phyloP scores from a whole-genome alignment of 1,284 basidiomycete genomes.

The Trametes sp. region DNA sequence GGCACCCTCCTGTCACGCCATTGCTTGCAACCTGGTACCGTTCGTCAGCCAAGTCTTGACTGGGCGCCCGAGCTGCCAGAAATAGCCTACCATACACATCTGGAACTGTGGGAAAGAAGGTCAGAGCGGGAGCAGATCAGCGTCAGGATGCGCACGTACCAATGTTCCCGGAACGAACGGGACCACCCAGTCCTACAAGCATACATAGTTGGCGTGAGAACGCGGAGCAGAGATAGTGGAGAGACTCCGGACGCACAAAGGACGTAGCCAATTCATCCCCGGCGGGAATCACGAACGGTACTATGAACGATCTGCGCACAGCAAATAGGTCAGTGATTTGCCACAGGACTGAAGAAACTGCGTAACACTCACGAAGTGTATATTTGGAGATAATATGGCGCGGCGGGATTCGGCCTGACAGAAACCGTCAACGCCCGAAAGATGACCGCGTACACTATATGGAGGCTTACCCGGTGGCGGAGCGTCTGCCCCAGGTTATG shows the following conservation, averaged over 20 bases:
- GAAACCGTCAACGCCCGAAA: background rate
- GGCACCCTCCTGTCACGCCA: slow-evolving; percentile 67
- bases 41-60: no score
- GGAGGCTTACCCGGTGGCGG: slow-evolving; percentile 57
- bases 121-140: background rate
- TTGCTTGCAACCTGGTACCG: slow-evolving; percentile 56
- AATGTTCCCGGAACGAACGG: slow-evolving; percentile 64
- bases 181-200: slow-evolving; percentile 59
- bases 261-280: slow-evolving; percentile 48
- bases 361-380: slow-evolving; percentile 62
- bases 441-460: no score
- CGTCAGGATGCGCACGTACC: slow-evolving; percentile 39
- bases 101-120: slow-evolving; percentile 53
- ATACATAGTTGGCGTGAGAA: slow-evolving; percentile 7
- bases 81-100: slow-evolving; percentile 64
- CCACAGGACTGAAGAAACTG: background rate
- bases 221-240: background rate
- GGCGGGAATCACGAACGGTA: slow-evolving; percentile 60
- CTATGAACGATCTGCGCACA: slow-evolving; percentile 50
- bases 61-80: no score
- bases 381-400: slow-evolving; percentile 67
- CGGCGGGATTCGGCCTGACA: slow-evolving; percentile 57
- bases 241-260: slow-evolving; percentile 49
- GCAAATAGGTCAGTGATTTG: background rate
- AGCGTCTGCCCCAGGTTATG: slow-evolving; percentile 55